Evolutionary conservation across 2,329 filamentous ascomycete species (phyloP).

Genomic region (Botrytis cinerea): DNA sequence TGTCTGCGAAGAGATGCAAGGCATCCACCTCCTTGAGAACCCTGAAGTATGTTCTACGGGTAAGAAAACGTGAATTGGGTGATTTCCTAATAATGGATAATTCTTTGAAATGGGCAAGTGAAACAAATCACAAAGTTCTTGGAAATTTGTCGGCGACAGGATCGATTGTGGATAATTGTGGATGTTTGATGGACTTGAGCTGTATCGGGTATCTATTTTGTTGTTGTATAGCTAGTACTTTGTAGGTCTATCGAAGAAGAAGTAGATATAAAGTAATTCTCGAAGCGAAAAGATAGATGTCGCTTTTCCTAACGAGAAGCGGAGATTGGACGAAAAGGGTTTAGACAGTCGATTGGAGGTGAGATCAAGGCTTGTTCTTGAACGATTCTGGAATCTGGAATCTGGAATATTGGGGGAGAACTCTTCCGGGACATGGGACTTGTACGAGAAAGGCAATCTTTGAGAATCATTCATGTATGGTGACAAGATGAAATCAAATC

Average conservation of each 20-base stretch:
- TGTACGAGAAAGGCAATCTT: not conserved
- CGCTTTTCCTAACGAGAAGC: not conserved
- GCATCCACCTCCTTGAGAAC: constrained; percentile 10
- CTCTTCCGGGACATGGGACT: not conserved
- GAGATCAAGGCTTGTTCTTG: constrained; percentile 5
- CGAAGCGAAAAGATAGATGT: not conserved
- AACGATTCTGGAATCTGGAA: constrained; percentile 2
- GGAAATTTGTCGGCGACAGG: not conserved
- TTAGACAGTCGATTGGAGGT: constrained; percentile 9
- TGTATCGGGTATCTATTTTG: constrained; percentile 5
- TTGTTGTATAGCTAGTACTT: not conserved
- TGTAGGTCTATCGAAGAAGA: not conserved
- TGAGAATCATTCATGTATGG: not conserved
- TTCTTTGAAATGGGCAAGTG: not conserved
- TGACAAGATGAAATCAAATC: not conserved
- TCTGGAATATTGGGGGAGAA: not conserved
- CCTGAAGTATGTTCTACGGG: not conserved
- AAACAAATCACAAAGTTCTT: not conserved
- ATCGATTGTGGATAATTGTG: not conserved
- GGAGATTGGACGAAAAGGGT: constrained; percentile 3
- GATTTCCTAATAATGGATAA: not conserved
- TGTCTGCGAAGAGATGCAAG: constrained; percentile 20
- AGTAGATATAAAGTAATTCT: constrained; percentile 5
- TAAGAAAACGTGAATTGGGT: not conserved
- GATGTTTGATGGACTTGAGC: not conserved